phyloP scores from a whole-genome alignment of 306 rosid genomes.

The Cucumis sativus region Cucumber_9930_V3 NC_026656.2:9891001-9891500 shows the following conservation, averaged over 20 bases:
- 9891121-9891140: constrained; percentile 58
- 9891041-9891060: neutral
- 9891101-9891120: constrained; percentile 43
- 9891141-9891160: constrained; percentile 35
- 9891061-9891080: constrained; percentile 20
- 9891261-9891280: too few relatives aligned
- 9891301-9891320: neutral
- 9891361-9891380: neutral
- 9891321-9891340: neutral
- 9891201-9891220: constrained; percentile 16
- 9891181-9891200: constrained; percentile 82
- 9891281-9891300: neutral
- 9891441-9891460: neutral
- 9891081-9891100: constrained; percentile 24
- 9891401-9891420: neutral
- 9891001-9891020: too few relatives aligned
- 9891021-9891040: constrained; percentile 2
- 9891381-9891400: neutral
- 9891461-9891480: neutral
- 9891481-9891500: neutral
- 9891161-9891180: constrained; percentile 40
- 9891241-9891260: too few relatives aligned
- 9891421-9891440: neutral
- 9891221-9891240: neutral
- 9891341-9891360: neutral